phyloP scores from a whole-genome alignment of 2,329 filamentous ascomycete species.

The Byssochlamys sp. region DNA sequence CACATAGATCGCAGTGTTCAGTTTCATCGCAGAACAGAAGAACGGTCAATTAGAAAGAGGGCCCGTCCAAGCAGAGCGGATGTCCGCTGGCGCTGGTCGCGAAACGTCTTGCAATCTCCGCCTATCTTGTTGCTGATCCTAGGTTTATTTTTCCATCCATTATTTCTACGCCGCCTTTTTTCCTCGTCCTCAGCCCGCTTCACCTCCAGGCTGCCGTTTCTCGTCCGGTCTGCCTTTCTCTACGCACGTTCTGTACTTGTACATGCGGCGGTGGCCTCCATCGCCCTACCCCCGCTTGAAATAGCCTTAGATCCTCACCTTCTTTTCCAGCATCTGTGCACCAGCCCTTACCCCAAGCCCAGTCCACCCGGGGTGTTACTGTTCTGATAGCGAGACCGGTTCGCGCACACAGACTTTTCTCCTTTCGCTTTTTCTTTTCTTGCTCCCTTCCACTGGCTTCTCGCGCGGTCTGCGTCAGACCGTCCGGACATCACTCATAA shows the following conservation, averaged over 20 bases:
- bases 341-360: not conserved
- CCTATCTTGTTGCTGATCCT: not conserved
- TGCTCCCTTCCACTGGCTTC: not conserved
- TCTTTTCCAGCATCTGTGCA: not conserved
- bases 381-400: constrained; percentile 1
- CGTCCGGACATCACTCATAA: constrained; percentile 38
- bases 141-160: not conserved
- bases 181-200: not conserved
- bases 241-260: not conserved
- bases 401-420: not conserved
- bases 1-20: constrained; percentile 16
- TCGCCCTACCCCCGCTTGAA: not conserved
- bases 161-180: not conserved
- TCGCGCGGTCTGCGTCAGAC: not conserved
- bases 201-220: not conserved
- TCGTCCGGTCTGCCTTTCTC: not conserved
- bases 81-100: not conserved
- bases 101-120: not conserved
- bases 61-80: not conserved
- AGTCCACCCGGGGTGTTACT: not conserved
- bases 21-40: constrained; percentile 1
- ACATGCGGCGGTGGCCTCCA: not conserved
- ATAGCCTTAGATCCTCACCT: not conserved
- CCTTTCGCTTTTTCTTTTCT: not conserved
- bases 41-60: not conserved